These are phyloP conservation scores for Metschnikowia colocasiae DNA, from an alignment of 805 yeast genomes.

Conservation along the genomic window DNA sequence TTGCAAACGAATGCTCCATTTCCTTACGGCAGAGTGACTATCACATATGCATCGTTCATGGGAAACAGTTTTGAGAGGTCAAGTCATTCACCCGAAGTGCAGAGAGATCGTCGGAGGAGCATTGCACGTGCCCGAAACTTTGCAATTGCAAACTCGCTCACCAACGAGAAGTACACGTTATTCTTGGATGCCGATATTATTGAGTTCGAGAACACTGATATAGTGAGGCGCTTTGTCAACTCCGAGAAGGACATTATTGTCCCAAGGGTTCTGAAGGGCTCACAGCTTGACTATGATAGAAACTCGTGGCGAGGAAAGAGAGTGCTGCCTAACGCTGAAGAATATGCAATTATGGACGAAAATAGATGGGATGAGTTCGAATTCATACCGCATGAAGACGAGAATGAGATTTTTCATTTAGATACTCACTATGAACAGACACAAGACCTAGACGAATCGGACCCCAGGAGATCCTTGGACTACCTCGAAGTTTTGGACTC, in stretches of 20 bases:
- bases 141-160: slow-evolving; percentile 26
- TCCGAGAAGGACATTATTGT: slow-evolving; percentile 34
- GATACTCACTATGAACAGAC: slow-evolving; percentile 16
- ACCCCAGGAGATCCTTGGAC: slow-evolving; percentile 6
- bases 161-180: slow-evolving; percentile 30
- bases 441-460: slow-evolving; percentile 6
- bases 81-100: slow-evolving; percentile 19
- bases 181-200: slow-evolving; percentile 38
- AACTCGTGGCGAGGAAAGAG: slow-evolving; percentile 42
- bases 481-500: slow-evolving; percentile 37
- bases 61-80: slow-evolving; percentile 10
- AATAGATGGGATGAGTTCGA: slow-evolving; percentile 27
- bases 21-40: slow-evolving; percentile 12
- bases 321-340: slow-evolving; percentile 25
- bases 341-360: slow-evolving; percentile 13
- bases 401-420: slow-evolving; percentile 27
- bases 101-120: slow-evolving; percentile 32
- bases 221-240: slow-evolving; percentile 25
- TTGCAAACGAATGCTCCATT: neutral
- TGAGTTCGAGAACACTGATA: slow-evolving; percentile 22
- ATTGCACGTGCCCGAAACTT: slow-evolving; percentile 39
- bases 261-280: slow-evolving; percentile 31
- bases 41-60: slow-evolving; percentile 15
- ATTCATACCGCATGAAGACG: slow-evolving; percentile 33
- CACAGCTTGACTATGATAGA: slow-evolving; percentile 32